Evolutionary conservation across 306 rosid genomes (phyloP), one percentile per base, ranked within the genome.

Genomic region (Prunus mume): DNA sequence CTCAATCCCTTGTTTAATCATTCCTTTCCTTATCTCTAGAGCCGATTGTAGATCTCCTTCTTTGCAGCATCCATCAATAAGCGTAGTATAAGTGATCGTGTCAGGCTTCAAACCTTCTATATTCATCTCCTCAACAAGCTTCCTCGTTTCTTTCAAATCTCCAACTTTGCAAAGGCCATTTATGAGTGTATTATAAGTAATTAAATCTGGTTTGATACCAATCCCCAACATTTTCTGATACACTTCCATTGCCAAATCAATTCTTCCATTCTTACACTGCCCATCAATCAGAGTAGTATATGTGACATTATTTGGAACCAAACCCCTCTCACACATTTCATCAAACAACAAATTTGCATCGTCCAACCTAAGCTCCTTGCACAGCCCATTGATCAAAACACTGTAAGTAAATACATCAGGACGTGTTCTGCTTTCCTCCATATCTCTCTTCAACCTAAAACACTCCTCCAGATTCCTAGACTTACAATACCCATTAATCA

Each of bases 121-220:
- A 71, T 69, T 85, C 93, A 93, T 91, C 84, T 83, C 93, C 38
- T 75, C 76, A 32, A 90, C 72, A 61, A 93, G 87, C 78, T 82
- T 83, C 83, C 86, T 76, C 34, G 93, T 94, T 79, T 90, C 86
- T 65, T 82, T 75, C 65, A 90, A 65, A 79, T 93, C 84, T 49
- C 98, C 93, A 71, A 74, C 89, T 83, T 87, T 87, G 85, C 98
- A 93, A 70, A 93, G 93, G 28, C 97, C 97, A 58, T 93, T 87
- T 75, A 91, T 72, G 76, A 93, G 85, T 1, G 94, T 82, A 43
- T 93, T 93, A 72, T 86, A 91, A 1, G 89, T 81, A 75, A 93
- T 85, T 71, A 90, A 69, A 84, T 93, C 98, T 14, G 97, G 94
- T 79, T 81, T 87, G 76, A 91, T 74, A 32, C 88, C 91, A 34